phyloP scores from a whole-genome alignment of 176 grass and related monocot species.

The Alopecurus myosuroides region DNA sequence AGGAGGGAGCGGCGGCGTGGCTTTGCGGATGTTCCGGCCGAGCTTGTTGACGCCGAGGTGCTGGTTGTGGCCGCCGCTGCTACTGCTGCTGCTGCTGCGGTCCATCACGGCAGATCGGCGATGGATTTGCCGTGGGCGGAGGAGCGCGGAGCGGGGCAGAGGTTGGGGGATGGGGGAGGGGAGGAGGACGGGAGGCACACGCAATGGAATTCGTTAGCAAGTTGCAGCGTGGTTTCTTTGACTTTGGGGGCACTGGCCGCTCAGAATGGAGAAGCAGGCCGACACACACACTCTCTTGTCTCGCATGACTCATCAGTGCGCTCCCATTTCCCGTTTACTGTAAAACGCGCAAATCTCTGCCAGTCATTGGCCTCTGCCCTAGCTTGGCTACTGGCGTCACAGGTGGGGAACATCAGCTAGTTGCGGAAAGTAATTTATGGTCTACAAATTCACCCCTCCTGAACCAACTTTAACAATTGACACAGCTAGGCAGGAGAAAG shows the following conservation, averaged over 20 bases:
- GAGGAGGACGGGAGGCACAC: constrained; percentile 17
- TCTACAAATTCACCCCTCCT: too few relatives aligned
- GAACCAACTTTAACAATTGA: too few relatives aligned
- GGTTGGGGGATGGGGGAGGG: background rate
- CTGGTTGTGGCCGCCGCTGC: constrained; percentile 32
- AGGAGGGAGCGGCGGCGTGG: constrained; percentile 36
- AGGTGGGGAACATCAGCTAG: background rate
- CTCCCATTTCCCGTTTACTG: background rate
- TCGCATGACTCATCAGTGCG: background rate
- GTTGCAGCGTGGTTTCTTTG: constrained; percentile 18
- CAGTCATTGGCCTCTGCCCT: background rate
- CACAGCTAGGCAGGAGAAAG: too few relatives aligned
- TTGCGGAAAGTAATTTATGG: too few relatives aligned
- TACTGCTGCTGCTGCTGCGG: constrained; percentile 37
- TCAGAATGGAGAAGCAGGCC: background rate
- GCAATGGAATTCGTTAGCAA: constrained; percentile 26
- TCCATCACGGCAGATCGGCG: constrained; percentile 47
- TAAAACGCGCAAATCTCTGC: background rate
- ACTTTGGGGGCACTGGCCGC: background rate
- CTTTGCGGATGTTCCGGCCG: constrained; percentile 85
- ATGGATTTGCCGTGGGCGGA: background rate
- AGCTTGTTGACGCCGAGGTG: constrained; percentile 84
- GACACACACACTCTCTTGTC: background rate
- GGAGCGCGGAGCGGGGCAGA: background rate
- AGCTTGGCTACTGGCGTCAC: background rate